A percentile compares a stretch with the other conserved stretches of the same genome.
These are phyloP conservation scores for Wickerhamiella domercqiae DNA, from an alignment of 805 yeast genomes.

Conservation along the genomic window DNA sequence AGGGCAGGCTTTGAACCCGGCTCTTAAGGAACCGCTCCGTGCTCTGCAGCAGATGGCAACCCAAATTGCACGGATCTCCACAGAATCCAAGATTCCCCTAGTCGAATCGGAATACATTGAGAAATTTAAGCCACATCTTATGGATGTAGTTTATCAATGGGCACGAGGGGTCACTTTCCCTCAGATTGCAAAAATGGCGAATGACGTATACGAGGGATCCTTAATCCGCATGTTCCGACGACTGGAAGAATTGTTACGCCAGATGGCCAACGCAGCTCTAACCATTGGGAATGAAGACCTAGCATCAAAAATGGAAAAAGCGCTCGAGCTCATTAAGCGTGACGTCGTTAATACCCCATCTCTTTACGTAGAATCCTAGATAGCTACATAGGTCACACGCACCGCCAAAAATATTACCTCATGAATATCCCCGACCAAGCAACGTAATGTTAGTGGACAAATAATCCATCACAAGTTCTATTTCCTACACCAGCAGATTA, in stretches of 20 bases:
- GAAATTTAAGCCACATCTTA: slow-evolving; percentile 77
- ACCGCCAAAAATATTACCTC: too few species aligned
- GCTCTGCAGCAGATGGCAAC: slow-evolving; percentile 82
- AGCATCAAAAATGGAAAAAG: slow-evolving; percentile 77
- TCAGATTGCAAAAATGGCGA: slow-evolving; percentile 95
- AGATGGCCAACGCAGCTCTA: slow-evolving; percentile 79
- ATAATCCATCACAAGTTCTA: too few species aligned
- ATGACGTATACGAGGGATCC: slow-evolving; percentile 96
- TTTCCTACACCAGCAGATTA: too few species aligned
- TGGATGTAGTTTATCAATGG: slow-evolving; percentile 97
- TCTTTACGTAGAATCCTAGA: slow-evolving; percentile 44
- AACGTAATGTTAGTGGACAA: too few species aligned
- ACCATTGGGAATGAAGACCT: slow-evolving; percentile 83
- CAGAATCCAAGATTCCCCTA: slow-evolving; percentile 79
- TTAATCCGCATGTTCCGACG: slow-evolving; percentile 89
- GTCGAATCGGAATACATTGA: slow-evolving; percentile 88
- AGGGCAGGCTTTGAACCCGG: slow-evolving; percentile 66
- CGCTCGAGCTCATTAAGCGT: slow-evolving; percentile 76
- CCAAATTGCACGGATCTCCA: slow-evolving; percentile 75
- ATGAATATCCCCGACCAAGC: too few species aligned
- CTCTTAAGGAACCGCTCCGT: slow-evolving; percentile 81
- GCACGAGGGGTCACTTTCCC: slow-evolving; percentile 92
- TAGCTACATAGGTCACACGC: too few species aligned
- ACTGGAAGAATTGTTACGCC: slow-evolving; percentile 82
- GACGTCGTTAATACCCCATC: slow-evolving; percentile 96